A percentile compares a stretch with the other conserved stretches of the same genome.
Conservation (phyloP, 257 asterid species). For the Eustoma russellianum region DNA sequence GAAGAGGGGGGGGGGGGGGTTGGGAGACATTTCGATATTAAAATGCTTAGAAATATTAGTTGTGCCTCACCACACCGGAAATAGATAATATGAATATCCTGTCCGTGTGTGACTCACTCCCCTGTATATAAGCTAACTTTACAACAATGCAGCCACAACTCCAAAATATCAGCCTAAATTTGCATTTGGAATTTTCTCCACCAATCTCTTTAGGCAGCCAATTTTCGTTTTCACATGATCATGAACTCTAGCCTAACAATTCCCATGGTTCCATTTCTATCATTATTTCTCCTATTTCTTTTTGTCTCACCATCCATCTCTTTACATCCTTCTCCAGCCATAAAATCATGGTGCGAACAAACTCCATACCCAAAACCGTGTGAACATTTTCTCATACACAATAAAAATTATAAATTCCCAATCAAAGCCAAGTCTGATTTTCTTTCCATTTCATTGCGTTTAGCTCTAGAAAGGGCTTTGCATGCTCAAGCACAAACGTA, state of each 20-base stretch:
- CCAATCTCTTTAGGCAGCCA: no score
- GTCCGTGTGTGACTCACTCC: no score
- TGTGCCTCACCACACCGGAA: no score
- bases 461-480: constrained; percentile 61
- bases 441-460: constrained; percentile 31
- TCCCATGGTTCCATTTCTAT: not conserved
- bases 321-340: constrained; percentile 14
- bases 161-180: no score
- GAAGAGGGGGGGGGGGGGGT: no score
- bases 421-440: constrained; percentile 50
- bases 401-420: constrained; percentile 32
- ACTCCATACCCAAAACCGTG: constrained; percentile 72
- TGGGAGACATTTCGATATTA: no score
- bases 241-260: not conserved
- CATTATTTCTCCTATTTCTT: constrained; percentile 9
- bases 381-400: constrained; percentile 40
- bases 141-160: no score
- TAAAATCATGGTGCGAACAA: constrained; percentile 60
- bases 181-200: no score
- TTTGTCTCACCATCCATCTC: constrained; percentile 27
- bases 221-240: not conserved
- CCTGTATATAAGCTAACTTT: no score
- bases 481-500: constrained; percentile 24
- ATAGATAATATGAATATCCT: no score
- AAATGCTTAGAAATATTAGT: no score